Base-by-base conservation (phyloP, 1,284 basidiomycete genomes). In the Inonotus hispidus region DNA sequence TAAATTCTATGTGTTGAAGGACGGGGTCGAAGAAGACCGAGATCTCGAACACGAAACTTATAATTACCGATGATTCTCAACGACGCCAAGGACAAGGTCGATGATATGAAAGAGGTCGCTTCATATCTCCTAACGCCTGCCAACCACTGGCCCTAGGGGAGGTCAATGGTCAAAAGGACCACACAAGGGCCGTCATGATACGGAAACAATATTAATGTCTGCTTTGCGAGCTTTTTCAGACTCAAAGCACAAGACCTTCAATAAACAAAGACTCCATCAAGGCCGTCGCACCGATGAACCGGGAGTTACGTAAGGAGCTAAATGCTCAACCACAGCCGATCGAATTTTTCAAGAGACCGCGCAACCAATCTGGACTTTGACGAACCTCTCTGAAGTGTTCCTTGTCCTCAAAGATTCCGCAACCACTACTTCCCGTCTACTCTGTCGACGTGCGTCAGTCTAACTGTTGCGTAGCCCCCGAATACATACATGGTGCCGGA, bases 151-250 rank as follows among this genome's bases (percentile, higher is more conserved):
- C 21, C 19, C 38, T 39, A n/a, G 59, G 54, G 6, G 27, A 3
- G 4, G 8, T 32, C 32, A 27, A 54, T n/a, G 53, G 43, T n/a
- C 23, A 27, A 35, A 52, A 55, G 13, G 59, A 60, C 21, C 59
- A 60, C 37, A 60, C 59, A 27, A 32, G 16, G 14, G 46, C 25
- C 13, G 53, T 54, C 23, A 60, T 60, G 38, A 53, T 60, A 29
- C 49, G 43, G 3, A 39, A 38, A 21, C 25, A 41, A 25, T n/a
- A n/a, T n/a, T n/a, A 14, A 13, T 14, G 37, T 52, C 7, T 32
- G 23, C 25, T 45, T 43, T 25, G 35, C 14, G 19, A 47, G 29
- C 7, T 32, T 23, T 45, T 21, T 54, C 21, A 14, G n/a, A 13
- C 27, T 54, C n/a, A 29, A 49, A 11, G 19, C 14, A 19, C 16